Evolutionary conservation across 441 rosid genomes (phyloP).

Genomic region (Gossypium gossypioides): DNA sequence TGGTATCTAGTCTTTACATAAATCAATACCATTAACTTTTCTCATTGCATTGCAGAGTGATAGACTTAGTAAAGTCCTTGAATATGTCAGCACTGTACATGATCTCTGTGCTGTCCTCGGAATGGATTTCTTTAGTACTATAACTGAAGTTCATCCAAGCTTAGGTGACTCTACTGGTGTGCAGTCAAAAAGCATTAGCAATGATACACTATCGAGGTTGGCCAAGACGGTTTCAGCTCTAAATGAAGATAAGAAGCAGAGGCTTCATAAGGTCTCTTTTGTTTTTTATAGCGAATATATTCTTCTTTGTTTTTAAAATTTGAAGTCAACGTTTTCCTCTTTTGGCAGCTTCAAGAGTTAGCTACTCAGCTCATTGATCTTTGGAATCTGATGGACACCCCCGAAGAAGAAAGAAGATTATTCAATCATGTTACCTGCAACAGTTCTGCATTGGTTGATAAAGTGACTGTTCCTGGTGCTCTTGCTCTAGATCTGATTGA

Average conservation of each 20-base stretch:
- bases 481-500: slow-evolving; percentile 80
- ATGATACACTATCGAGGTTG: slow-evolving; percentile 75
- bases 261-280: slow-evolving; percentile 62
- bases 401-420: slow-evolving; percentile 61
- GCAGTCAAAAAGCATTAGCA: slow-evolving; percentile 90
- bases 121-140: slow-evolving; percentile 74
- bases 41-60: slow-evolving; percentile 55
- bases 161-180: slow-evolving; percentile 58
- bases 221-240: slow-evolving; percentile 69
- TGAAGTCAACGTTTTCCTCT: background rate
- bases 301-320: background rate
- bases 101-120: slow-evolving; percentile 92
- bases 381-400: slow-evolving; percentile 96
- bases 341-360: slow-evolving; percentile 77
- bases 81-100: slow-evolving; percentile 79
- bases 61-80: slow-evolving; percentile 81
- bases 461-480: slow-evolving; percentile 74
- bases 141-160: slow-evolving; percentile 94
- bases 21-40: slow-evolving; percentile 11
- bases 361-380: slow-evolving; percentile 74
- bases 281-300: background rate
- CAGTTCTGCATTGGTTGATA: slow-evolving; percentile 71
- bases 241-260: slow-evolving; percentile 82
- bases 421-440: slow-evolving; percentile 85
- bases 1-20: background rate